phyloP scores from a whole-genome alignment of 2,329 filamentous ascomycete genomes.

The Magnaporthiopsis poae region DNA sequence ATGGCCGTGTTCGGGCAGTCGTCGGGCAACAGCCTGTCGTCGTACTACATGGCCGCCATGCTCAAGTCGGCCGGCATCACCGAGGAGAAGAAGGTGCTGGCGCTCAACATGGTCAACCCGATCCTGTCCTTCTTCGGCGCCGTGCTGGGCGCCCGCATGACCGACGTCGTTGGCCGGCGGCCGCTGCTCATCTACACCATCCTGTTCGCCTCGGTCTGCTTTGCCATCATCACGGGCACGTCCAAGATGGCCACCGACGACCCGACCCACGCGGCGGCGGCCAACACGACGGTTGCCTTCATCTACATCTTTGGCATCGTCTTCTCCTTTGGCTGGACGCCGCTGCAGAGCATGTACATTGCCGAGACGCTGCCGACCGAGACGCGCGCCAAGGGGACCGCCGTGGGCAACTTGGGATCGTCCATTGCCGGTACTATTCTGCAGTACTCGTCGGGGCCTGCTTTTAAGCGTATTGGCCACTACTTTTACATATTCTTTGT shows the following conservation, averaged over 20 bases:
- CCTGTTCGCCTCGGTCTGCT: conserved; percentile 35
- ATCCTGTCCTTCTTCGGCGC: conserved; percentile 41
- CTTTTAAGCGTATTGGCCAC: conserved; percentile 29
- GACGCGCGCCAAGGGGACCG: conserved; percentile 36
- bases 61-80: conserved; percentile 43
- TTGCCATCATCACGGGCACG: conserved; percentile 39
- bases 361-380: conserved; percentile 32
- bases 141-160: conserved; percentile 44
- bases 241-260: conserved; percentile 32
- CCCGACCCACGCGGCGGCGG: conserved; percentile 18
- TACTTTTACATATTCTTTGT: conserved; percentile 35
- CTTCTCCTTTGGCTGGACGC: conserved; percentile 42
- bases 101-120: conserved; percentile 43
- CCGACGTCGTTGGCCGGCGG: conserved; percentile 48
- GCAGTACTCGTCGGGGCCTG: conserved; percentile 34
- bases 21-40: conserved; percentile 29
- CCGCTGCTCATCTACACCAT: conserved; percentile 40
- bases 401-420: conserved; percentile 31
- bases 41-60: conserved; percentile 41
- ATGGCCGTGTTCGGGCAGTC: conserved; percentile 36
- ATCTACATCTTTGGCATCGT: conserved; percentile 44
- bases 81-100: conserved; percentile 34
- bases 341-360: conserved; percentile 39
- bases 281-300: conserved; percentile 37
- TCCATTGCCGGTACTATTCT: conserved; percentile 28